These are phyloP conservation scores for Penicillium paneum DNA, from an alignment of 2,329 filamentous ascomycete genomes.

Conservation along the genomic window DNA sequence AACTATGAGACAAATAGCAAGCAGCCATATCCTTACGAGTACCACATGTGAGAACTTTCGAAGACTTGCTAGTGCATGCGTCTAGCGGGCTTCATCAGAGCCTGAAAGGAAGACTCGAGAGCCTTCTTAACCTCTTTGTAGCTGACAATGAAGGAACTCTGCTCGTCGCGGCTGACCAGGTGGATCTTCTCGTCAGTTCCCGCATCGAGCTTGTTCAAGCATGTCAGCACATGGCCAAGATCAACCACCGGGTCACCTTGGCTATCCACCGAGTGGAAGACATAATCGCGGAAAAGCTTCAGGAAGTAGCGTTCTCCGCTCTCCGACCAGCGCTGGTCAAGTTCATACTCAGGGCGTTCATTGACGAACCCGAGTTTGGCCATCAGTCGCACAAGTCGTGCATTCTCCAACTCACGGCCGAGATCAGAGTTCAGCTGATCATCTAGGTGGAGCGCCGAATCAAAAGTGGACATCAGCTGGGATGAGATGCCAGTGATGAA, in stretches of 20 bases:
- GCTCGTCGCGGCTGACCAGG: slow-evolving; percentile 83
- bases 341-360: slow-evolving; percentile 81
- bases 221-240: slow-evolving; percentile 80
- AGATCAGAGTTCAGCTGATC: slow-evolving; percentile 73
- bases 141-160: slow-evolving; percentile 81
- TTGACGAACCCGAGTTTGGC: slow-evolving; percentile 85
- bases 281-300: slow-evolving; percentile 93
- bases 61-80: slow-evolving; percentile 32
- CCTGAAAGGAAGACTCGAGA: slow-evolving; percentile 60
- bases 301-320: slow-evolving; percentile 88
- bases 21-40: not conserved
- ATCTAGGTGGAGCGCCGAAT: slow-evolving; percentile 73
- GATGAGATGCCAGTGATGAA: slow-evolving; percentile 75
- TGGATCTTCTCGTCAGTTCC: slow-evolving; percentile 82
- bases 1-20: not conserved
- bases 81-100: slow-evolving; percentile 48
- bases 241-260: slow-evolving; percentile 80
- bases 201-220: slow-evolving; percentile 88
- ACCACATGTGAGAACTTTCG: slow-evolving; percentile 10
- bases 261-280: slow-evolving; percentile 91
- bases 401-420: slow-evolving; percentile 82
- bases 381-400: slow-evolving; percentile 72
- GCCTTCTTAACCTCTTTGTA: slow-evolving; percentile 81
- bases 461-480: slow-evolving; percentile 71
- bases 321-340: slow-evolving; percentile 79